These are phyloP conservation scores for Colletotrichum tropicale DNA, from an alignment of 2,329 filamentous ascomycete species.

Conservation along the genomic window DNA sequence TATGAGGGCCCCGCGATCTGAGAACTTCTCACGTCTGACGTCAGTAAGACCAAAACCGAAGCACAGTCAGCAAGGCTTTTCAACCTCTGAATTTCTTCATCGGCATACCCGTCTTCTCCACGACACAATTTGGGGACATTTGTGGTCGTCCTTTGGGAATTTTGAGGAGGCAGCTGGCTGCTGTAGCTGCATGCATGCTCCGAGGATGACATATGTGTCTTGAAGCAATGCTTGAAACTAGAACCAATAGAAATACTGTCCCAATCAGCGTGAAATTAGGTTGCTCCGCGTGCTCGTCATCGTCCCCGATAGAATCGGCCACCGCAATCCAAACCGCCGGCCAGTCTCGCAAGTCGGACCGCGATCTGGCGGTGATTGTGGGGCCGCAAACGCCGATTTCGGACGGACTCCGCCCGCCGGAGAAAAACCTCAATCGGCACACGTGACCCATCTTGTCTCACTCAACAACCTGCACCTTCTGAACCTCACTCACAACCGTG, in stretches of 20 bases:
- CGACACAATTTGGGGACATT: neutral
- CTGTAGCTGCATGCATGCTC: neutral
- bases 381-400: slow-evolving; percentile 4
- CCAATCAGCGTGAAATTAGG: too few species aligned
- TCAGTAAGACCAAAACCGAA: neutral
- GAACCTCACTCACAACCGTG: neutral
- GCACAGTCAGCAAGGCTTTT: neutral
- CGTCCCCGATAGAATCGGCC: neutral
- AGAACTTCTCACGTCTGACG: fast-evolving
- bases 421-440: slow-evolving; percentile 1
- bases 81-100: neutral
- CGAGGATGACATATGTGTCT: neutral
- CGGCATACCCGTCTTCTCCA: neutral
- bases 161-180: neutral
- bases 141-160: fast-evolving
- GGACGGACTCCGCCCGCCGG: slow-evolving; percentile 12
- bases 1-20: neutral
- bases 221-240: fast-evolving
- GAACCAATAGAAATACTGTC: too few species aligned
- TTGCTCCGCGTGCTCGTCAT: neutral
- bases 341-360: neutral
- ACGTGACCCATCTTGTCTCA: slow-evolving; percentile 7
- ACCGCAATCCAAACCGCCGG: neutral
- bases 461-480: neutral
- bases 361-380: neutral